Percentiles rank a stretch among this genome's conserved stretches.
Evolutionary conservation across 176 grass and related monocot species (phyloP).

Genomic region (Triticum timopheevii): DNA sequence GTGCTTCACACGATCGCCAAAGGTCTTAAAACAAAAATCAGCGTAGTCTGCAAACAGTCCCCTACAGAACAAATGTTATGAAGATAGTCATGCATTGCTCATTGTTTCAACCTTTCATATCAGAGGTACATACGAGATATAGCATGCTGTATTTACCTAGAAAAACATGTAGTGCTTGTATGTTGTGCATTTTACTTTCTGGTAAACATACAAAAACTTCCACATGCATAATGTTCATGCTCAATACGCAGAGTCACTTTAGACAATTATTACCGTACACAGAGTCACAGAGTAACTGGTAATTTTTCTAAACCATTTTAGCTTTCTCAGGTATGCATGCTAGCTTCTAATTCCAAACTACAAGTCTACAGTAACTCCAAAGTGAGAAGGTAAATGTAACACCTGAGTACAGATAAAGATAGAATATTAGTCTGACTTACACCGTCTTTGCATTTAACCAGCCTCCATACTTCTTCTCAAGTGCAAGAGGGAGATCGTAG

Average conservation of each 20-base stretch:
- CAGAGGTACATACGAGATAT: not conserved
- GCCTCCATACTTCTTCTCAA: slow-evolving; percentile 68
- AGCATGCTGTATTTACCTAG: slow-evolving; percentile 24
- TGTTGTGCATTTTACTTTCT: not conserved
- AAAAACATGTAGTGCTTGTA: not conserved
- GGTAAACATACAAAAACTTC: not conserved
- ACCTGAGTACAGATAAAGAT: not conserved
- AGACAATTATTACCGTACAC: not conserved
- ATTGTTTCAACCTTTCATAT: not conserved
- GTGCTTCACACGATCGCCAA: slow-evolving; percentile 74
- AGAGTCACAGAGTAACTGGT: not conserved
- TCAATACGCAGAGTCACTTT: not conserved
- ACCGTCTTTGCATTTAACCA: slow-evolving; percentile 51
- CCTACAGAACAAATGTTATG: slow-evolving; percentile 41
- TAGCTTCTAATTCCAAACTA: not conserved
- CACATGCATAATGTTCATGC: not conserved
- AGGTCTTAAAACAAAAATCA: slow-evolving; percentile 75
- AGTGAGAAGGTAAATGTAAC: not conserved
- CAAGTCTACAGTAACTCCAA: not conserved
- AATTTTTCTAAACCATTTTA: not conserved
- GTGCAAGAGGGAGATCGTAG: slow-evolving; percentile 57
- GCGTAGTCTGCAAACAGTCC: slow-evolving; percentile 58
- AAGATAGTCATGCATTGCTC: not conserved
- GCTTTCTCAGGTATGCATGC: not conserved
- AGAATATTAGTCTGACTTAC: slow-evolving; percentile 44